phyloP scores from a whole-genome alignment of 2,329 filamentous ascomycete genomes.

The Blumeria graminis region DNA sequence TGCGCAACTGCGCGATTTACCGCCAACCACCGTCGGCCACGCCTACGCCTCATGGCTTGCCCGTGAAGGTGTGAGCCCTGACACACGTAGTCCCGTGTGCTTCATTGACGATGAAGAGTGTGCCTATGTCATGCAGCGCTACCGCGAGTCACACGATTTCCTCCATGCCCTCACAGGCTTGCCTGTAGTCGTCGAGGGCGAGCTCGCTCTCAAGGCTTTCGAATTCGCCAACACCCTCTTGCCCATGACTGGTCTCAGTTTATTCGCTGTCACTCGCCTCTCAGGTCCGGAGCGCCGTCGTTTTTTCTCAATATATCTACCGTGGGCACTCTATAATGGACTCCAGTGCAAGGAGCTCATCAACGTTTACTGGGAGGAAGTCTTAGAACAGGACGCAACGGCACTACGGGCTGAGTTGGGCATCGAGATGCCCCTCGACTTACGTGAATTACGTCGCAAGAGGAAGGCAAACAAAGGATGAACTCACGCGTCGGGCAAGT shows the following conservation, averaged over 20 bases:
- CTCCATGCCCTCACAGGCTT: conserved; percentile 86
- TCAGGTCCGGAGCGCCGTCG: conserved; percentile 37
- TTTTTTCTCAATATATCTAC: conserved; percentile 55
- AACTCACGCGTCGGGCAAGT: conserved; percentile 7
- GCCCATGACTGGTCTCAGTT: conserved; percentile 79
- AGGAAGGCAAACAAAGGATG: conserved; percentile 44
- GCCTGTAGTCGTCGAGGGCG: conserved; percentile 79
- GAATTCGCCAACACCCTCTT: conserved; percentile 88
- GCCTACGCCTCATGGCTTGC: conserved; percentile 84
- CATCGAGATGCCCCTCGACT: conserved; percentile 71
- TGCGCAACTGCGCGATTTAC: conserved; percentile 43
- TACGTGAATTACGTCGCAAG: conserved; percentile 50
- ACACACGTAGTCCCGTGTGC: conserved; percentile 58
- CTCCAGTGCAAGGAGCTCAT: conserved; percentile 55
- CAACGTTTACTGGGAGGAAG: conserved; percentile 95
- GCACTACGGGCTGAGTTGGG: conserved; percentile 51
- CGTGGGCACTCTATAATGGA: conserved; percentile 79
- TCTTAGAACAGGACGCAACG: conserved; percentile 60
- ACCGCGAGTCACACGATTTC: conserved; percentile 93
- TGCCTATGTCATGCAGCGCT: conserved; percentile 95
- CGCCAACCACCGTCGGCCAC: conserved; percentile 49
- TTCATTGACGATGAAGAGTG: conserved; percentile 92
- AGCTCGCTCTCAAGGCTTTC: conserved; percentile 92
- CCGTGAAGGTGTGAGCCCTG: conserved; percentile 74
- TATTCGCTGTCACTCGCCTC: conserved; percentile 43